phyloP scores from a whole-genome alignment of 768 basidiomycete genomes.

The Coprinopsis marcescibilis region DNA sequence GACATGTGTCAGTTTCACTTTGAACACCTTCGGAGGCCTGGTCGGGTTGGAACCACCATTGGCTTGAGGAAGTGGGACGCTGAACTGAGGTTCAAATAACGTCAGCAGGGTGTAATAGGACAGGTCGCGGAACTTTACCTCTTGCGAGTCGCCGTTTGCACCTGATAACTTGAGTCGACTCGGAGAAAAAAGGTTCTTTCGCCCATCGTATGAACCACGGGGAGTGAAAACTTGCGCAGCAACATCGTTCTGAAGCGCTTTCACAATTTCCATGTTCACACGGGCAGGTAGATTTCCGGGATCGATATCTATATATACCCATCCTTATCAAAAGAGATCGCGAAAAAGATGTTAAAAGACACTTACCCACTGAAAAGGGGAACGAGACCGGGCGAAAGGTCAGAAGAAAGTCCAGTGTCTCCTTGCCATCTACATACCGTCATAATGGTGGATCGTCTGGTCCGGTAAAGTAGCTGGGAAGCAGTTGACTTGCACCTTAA shows the following conservation, averaged over 20 bases:
- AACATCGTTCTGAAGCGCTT: slow-evolving; percentile 46
- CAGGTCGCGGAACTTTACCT: slow-evolving; percentile 28
- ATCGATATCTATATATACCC: slow-evolving; percentile 50
- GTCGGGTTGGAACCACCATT: slow-evolving; percentile 30
- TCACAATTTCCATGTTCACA: slow-evolving; percentile 65
- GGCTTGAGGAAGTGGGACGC: slow-evolving; percentile 44
- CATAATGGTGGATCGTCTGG: slow-evolving; percentile 65
- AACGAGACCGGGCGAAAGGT: background rate
- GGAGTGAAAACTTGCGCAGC: slow-evolving; percentile 66
- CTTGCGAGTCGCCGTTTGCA: slow-evolving; percentile 32
- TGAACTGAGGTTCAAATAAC: slow-evolving; percentile 40
- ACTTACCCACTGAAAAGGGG: slow-evolving; percentile 35
- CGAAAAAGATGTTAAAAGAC: background rate
- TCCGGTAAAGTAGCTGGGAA: slow-evolving; percentile 56
- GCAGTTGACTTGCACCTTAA: slow-evolving; percentile 43
- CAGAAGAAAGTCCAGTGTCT: background rate
- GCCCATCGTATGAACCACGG: slow-evolving; percentile 69
- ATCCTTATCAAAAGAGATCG: too few species aligned
- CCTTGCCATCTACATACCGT: slow-evolving; percentile 58
- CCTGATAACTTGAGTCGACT: slow-evolving; percentile 46
- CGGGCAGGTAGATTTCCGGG: slow-evolving; percentile 64
- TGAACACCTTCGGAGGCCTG: slow-evolving; percentile 55
- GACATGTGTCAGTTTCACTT: slow-evolving; percentile 52
- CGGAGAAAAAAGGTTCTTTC: slow-evolving; percentile 65
- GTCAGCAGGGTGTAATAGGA: slow-evolving; percentile 3